These are phyloP conservation scores for Coemansia sp. DNA, from an alignment of 371 early-diverging fungal genomes.

Conservation along the genomic window DNA sequence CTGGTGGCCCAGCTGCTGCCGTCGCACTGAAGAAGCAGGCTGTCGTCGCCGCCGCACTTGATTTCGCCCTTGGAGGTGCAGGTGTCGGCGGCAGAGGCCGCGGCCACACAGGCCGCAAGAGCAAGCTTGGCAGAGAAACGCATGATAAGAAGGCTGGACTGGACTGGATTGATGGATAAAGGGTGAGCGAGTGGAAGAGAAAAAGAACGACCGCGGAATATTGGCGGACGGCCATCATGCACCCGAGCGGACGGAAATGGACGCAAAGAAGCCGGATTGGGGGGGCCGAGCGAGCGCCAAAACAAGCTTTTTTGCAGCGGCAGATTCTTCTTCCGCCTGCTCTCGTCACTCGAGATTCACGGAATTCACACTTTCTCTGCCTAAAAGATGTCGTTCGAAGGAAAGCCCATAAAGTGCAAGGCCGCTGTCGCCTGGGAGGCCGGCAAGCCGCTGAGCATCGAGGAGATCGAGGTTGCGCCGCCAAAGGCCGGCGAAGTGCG, in stretches of 20 bases:
- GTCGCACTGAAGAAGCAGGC: conserved; percentile 24
- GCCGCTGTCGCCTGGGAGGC: conserved; percentile 97
- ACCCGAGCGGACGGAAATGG: no score
- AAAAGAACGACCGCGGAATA: conserved; percentile 3
- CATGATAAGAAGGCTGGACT: conserved; percentile 5
- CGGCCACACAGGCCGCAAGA: conserved; percentile 15
- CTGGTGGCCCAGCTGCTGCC: conserved; percentile 20
- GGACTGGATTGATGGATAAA: neutral
- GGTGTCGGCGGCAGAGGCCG: conserved; percentile 16
- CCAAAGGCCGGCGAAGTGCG: conserved; percentile 95
- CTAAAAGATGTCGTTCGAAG: conserved; percentile 21
- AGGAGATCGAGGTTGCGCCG: conserved; percentile 88
- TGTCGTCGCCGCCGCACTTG: conserved; percentile 19
- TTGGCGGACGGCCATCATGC: no score
- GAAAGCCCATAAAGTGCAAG: conserved; percentile 82
- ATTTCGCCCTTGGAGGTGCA: conserved; percentile 14
- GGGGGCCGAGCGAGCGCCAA: no score
- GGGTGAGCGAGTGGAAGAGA: conserved; percentile 1
- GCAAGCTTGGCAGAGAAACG: conserved; percentile 10
- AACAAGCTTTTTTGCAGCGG: no score
- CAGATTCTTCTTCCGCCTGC: no score
- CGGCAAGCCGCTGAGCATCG: conserved; percentile 84
- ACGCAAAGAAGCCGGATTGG: no score
- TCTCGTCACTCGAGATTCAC: no score
- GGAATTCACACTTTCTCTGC: no score